A percentile compares a stretch with the other conserved stretches of the same genome.
These are phyloP conservation scores for Colletotrichum eremochloae DNA, from an alignment of 2,329 filamentous ascomycete species.

Conservation along the genomic window DNA sequence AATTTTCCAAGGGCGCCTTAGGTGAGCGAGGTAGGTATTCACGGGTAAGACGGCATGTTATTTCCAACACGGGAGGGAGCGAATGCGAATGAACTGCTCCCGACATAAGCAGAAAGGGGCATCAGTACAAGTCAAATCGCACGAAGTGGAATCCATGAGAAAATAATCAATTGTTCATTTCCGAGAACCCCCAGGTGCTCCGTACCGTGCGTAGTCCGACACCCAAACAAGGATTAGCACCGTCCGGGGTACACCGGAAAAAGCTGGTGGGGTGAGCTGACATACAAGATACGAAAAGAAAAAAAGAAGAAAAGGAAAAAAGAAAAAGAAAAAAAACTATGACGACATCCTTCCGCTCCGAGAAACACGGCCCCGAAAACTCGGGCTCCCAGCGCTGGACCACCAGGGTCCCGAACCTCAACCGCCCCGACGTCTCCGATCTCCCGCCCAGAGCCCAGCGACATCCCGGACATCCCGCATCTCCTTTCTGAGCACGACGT, in stretches of 20 bases:
- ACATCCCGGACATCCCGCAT: background rate
- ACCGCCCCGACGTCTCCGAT: background rate
- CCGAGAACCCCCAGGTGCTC: background rate
- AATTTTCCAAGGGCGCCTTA: too few species aligned
- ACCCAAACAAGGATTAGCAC: background rate
- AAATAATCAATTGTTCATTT: background rate
- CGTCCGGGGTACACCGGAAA: background rate
- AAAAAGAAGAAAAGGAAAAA: background rate
- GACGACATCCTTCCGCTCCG: slow-evolving; percentile 42
- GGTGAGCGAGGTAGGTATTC: too few species aligned
- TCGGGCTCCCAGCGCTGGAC: slow-evolving; percentile 13
- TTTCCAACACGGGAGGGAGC: too few species aligned
- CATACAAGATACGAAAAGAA: background rate
- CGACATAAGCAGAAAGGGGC: background rate
- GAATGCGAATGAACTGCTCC: background rate
- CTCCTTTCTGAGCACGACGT: background rate
- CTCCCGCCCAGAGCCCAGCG: background rate
- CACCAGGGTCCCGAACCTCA: slow-evolving; percentile 20
- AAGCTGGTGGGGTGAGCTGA: background rate
- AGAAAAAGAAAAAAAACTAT: background rate
- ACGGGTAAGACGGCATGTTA: background rate
- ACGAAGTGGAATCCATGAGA: too few species aligned
- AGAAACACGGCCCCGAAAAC: slow-evolving; percentile 37
- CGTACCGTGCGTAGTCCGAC: background rate
- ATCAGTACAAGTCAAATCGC: background rate